These are phyloP conservation scores for Ceratocystis diversiconidia DNA, from an alignment of 2,329 filamentous ascomycete genomes.

Conservation along the genomic window DNA sequence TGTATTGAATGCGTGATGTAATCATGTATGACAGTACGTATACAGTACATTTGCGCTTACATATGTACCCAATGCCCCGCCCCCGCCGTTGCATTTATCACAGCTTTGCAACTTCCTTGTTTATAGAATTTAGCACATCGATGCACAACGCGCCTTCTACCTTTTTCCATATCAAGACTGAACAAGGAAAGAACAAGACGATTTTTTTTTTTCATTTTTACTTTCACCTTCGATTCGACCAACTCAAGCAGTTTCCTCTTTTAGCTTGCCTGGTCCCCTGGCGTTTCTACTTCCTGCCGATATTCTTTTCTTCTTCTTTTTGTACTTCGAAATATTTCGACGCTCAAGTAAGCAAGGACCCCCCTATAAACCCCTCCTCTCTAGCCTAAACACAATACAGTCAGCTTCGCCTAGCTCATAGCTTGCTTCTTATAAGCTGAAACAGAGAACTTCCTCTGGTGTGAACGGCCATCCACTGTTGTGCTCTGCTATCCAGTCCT, in stretches of 20 bases:
- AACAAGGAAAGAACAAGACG: background rate
- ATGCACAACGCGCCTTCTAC: background rate
- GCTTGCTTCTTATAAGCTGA: background rate
- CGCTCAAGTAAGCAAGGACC: too few species aligned
- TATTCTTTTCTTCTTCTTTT: too few species aligned
- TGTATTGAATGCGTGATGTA: background rate
- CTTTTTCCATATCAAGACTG: background rate
- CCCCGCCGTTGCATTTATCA: slow-evolving; percentile 7
- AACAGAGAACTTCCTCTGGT: background rate
- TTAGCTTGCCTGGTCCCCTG: background rate
- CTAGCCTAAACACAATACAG: too few species aligned
- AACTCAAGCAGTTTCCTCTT: background rate
- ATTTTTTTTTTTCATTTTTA: background rate
- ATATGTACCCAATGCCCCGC: slow-evolving; percentile 12
- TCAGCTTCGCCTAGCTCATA: too few species aligned
- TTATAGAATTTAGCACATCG: background rate
- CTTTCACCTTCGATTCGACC: background rate
- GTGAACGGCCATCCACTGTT: too few species aligned
- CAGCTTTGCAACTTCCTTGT: background rate
- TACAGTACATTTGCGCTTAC: background rate
- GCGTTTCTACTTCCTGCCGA: too few species aligned
- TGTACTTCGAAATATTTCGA: too few species aligned
- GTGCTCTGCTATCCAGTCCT: too few species aligned
- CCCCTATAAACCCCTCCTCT: too few species aligned
- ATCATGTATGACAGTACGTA: background rate